These are phyloP conservation scores for Zizania latifolia DNA, from an alignment of 176 grass and related monocot genomes.

Conservation along the genomic window DNA sequence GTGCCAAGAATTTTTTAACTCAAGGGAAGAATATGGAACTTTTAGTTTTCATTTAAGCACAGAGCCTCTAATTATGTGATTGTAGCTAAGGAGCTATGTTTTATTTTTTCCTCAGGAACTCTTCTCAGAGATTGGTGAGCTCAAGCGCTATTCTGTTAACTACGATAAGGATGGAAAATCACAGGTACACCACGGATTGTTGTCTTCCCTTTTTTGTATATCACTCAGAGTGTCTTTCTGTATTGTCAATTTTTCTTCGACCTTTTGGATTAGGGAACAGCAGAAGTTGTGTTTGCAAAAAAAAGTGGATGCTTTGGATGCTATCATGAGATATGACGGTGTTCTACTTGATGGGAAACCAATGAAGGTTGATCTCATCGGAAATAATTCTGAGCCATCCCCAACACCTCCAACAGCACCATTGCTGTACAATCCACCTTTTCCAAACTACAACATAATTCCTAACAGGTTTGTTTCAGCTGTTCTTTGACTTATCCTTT, in stretches of 20 bases:
- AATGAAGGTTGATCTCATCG: constrained; percentile 82
- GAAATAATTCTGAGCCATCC: constrained; percentile 42
- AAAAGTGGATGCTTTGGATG: constrained; percentile 70
- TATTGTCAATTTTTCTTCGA: not conserved
- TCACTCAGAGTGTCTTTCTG: constrained; percentile 7
- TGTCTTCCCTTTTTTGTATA: constrained; percentile 6
- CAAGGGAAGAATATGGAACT: not conserved
- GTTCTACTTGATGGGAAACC: constrained; percentile 87
- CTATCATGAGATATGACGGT: constrained; percentile 72
- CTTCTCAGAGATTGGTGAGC: constrained; percentile 72
- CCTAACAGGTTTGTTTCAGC: constrained; percentile 41
- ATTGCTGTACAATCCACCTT: constrained; percentile 18
- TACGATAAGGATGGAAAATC: constrained; percentile 75
- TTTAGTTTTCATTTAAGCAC: not conserved
- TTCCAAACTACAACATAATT: constrained; percentile 39
- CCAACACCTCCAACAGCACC: constrained; percentile 15
- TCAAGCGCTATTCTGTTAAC: constrained; percentile 82
- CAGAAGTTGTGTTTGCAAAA: constrained; percentile 82
- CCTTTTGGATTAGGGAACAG: constrained; percentile 56
- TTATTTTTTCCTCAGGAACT: constrained; percentile 61
- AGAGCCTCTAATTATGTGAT: not conserved
- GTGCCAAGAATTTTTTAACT: not conserved
- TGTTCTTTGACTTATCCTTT: not conserved
- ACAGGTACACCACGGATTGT: constrained; percentile 41
- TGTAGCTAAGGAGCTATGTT: constrained; percentile 2